Conservation (phyloP, 176 grass and related monocot species). For the Bonia amplexicaulis region DNA sequence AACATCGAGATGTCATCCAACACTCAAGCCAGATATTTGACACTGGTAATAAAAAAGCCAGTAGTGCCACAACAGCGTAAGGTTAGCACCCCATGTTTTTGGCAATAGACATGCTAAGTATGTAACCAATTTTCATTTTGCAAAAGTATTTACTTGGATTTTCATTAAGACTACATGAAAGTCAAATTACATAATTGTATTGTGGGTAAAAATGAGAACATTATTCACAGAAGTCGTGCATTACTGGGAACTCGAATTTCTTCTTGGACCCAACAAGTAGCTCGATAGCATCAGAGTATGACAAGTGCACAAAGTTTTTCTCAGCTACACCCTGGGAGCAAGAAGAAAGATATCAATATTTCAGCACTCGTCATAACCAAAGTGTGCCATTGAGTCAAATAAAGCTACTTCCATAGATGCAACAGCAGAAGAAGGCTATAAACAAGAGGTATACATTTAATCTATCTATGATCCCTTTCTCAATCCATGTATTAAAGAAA, state of each 20-base stretch:
- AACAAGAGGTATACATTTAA: constrained; percentile 60
- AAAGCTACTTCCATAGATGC: not conserved
- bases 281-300: constrained; percentile 90
- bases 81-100: not conserved
- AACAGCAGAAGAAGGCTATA: constrained; percentile 22
- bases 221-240: not conserved
- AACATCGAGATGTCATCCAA: not conserved
- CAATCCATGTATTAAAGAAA: constrained; percentile 95
- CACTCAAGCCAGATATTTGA: not conserved
- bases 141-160: not conserved
- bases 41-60: not conserved
- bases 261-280: constrained; percentile 79
- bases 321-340: constrained; percentile 74
- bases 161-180: not conserved
- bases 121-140: constrained; percentile 4
- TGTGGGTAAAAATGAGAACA: constrained; percentile 5
- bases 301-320: constrained; percentile 88
- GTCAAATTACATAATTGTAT: not conserved
- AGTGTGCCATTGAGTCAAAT: not conserved
- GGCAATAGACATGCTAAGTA: constrained; percentile 7
- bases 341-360: constrained; percentile 23
- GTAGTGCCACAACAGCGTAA: not conserved
- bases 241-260: constrained; percentile 96
- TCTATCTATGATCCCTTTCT: constrained; percentile 92
- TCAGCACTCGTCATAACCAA: constrained; percentile 18